Base-by-base conservation (phyloP, 2,329 filamentous ascomycete species). In the Talaromyces albobiverticillius region DNA sequence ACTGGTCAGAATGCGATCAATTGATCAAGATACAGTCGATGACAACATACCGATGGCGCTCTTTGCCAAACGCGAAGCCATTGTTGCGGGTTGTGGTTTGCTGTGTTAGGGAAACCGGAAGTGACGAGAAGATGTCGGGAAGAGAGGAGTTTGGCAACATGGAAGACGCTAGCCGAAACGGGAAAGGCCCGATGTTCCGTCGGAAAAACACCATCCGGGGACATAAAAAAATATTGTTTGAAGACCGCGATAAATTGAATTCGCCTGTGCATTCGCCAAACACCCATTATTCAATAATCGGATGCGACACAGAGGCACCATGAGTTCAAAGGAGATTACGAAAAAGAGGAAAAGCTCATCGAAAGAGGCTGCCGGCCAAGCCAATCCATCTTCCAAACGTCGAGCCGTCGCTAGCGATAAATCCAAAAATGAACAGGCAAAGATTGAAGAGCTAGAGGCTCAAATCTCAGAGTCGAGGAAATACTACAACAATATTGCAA, bases 31-130 rank as follows among this genome's bases (percentile, higher is more conserved):
- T 58, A 57, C 53, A 61, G 55, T 65, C 68, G 59, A 69, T 45
- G 55, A 57, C 47, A 64, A 86, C 90, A 77, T 86, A 97, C 93
- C 89, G 80, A 93, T 81, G 80, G 91, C 90, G 84, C 86, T 92
- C 85, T 89, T 91, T 84, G 88, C 90, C 82, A 97, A 84, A 83
- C 92, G 90, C 79, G 90, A 96, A 83, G 93, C 93, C 93, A 97
- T 97, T 88, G 82, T 89, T 76, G 83, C 76, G 75, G 79, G 81
- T 76, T 77, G 71, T 78, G 75, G 77, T 75, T 25, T 72, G 74
- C 61, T 42, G 46, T 64, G 66, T 64, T 68, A 67, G 67, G 60
- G 65, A 66, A 43, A 67, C 67, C 66, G 67, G 67, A 67, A 69
- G 60, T 67, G 68, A 69, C 63, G 67, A 71, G 70, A 65, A 63